Conservation (phyloP, 2,329 filamentous ascomycete species). For the Cordyceps farinosa region DNA sequence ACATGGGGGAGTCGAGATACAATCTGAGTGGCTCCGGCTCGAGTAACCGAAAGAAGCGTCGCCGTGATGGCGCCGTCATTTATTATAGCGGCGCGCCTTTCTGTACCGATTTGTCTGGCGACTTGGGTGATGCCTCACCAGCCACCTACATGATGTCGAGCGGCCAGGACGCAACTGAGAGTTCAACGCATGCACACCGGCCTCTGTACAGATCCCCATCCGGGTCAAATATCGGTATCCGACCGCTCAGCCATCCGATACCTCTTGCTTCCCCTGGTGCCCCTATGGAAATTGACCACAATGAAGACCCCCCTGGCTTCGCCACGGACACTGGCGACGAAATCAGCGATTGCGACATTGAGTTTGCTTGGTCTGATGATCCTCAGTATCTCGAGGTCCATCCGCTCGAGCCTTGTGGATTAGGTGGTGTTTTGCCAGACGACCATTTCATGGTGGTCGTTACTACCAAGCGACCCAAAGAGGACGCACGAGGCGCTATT, state of each 20-base stretch:
- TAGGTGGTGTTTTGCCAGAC: conserved; percentile 58
- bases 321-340: conserved; percentile 35
- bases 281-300: conserved; percentile 29
- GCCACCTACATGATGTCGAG: conserved; percentile 48
- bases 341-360: conserved; percentile 39
- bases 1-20: conserved; percentile 45
- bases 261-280: conserved; percentile 25
- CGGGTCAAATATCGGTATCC: conserved; percentile 47
- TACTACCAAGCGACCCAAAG: conserved; percentile 43
- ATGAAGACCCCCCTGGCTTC: conserved; percentile 27
- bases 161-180: conserved; percentile 33
- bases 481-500: conserved; percentile 19
- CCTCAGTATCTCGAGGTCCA: conserved; percentile 37
- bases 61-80: conserved; percentile 70
- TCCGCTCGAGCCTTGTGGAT: conserved; percentile 53
- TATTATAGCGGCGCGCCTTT: conserved; percentile 80
- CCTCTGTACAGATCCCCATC: conserved; percentile 43
- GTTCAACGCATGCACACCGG: conserved; percentile 20
- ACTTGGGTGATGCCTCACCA: conserved; percentile 49
- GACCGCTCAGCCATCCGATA: conserved; percentile 42
- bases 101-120: conserved; percentile 74
- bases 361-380: conserved; percentile 45
- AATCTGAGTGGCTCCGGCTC: conserved; percentile 46
- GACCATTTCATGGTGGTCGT: conserved; percentile 61
- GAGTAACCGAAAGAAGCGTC: conserved; percentile 49